Conservation (phyloP, 2,329 filamentous ascomycete species). For the Phialocephala sp. region DNA sequence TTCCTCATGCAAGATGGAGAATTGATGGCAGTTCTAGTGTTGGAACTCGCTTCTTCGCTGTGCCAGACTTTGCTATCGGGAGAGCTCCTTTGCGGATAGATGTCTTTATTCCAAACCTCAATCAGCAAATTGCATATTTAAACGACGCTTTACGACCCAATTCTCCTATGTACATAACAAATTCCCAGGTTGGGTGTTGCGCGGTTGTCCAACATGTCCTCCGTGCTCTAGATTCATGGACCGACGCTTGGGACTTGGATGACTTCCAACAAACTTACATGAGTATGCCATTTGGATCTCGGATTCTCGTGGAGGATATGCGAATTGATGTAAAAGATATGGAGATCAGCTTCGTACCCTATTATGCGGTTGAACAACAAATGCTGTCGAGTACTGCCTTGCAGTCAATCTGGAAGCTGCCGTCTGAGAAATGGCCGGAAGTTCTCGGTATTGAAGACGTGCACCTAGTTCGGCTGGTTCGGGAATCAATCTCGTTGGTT, state of each 20-base stretch:
- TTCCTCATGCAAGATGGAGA: conserved; percentile 1
- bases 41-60: conserved; percentile 12
- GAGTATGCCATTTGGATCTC: conserved; percentile 15
- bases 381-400: background rate
- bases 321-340: background rate
- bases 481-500: conserved; percentile 9
- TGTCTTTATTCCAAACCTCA: background rate
- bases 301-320: conserved; percentile 14
- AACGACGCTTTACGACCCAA: background rate
- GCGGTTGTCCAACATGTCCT: conserved; percentile 13
- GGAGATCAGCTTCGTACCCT: conserved; percentile 1
- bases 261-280: conserved; percentile 7
- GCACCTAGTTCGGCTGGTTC: conserved; percentile 8
- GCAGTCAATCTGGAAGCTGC: background rate
- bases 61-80: conserved; percentile 4
- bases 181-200: background rate
- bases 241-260: background rate
- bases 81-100: conserved; percentile 16
- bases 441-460: conserved; percentile 9
- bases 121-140: background rate
- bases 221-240: background rate
- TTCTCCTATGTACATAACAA: background rate
- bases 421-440: background rate
- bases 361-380: conserved; percentile 4
- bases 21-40: conserved; percentile 11